These are phyloP conservation scores for Talaromyces sp. DNA, from an alignment of 2,329 filamentous ascomycete species.

Conservation along the genomic window DNA sequence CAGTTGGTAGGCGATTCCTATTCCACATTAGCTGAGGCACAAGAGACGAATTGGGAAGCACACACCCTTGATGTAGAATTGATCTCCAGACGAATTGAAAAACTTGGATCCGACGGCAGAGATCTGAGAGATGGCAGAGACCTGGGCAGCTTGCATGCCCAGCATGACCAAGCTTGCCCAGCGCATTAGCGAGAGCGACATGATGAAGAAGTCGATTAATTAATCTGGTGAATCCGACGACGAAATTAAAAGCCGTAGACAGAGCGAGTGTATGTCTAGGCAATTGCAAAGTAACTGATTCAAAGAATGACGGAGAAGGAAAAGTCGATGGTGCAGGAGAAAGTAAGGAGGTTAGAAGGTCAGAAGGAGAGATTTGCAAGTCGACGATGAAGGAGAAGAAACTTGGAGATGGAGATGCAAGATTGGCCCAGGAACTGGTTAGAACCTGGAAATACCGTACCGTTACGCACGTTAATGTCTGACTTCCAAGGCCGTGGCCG, in stretches of 20 bases:
- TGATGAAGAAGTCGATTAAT: constrained; percentile 1
- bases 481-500: not conserved
- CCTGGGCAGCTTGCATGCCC: constrained; percentile 27
- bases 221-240: not conserved
- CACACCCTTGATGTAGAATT: constrained; percentile 78
- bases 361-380: not conserved
- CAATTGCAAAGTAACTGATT: not conserved
- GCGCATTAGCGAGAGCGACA: constrained; percentile 16
- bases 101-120: constrained; percentile 73
- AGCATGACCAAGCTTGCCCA: constrained; percentile 27
- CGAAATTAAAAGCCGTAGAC: not conserved
- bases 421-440: not conserved
- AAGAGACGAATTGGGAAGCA: not conserved
- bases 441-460: not conserved
- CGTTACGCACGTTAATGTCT: not conserved
- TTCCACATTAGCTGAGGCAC: not conserved
- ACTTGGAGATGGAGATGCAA: not conserved
- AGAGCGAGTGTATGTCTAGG: constrained; percentile 14
- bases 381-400: not conserved
- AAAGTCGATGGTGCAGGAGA: not conserved
- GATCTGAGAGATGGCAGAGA: constrained; percentile 52
- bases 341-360: not conserved
- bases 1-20: constrained; percentile 70
- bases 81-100: constrained; percentile 73
- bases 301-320: constrained; percentile 10